Conservation (phyloP, 345 rosid species). For the Syzygium aromaticum region DNA sequence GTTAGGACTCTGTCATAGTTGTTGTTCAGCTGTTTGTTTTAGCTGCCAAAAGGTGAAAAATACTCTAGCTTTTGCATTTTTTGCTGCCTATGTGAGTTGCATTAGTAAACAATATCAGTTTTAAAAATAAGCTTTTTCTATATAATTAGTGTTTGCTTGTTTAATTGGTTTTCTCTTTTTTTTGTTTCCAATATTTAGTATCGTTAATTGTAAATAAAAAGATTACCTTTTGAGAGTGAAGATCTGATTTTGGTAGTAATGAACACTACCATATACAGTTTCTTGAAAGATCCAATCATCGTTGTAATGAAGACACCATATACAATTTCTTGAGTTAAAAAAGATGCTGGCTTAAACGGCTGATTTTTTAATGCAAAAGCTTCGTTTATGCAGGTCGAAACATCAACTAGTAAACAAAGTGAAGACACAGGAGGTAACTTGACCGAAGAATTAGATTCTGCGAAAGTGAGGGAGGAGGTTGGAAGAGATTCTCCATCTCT, state of each 20-base stretch:
- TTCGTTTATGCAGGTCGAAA: constrained; percentile 32
- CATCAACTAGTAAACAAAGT: constrained; percentile 10
- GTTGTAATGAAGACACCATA: not conserved
- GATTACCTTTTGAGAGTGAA: not conserved
- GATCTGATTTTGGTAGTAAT: not conserved
- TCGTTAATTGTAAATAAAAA: not conserved
- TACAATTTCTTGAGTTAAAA: not conserved
- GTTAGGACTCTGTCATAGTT: not conserved
- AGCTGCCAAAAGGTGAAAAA: not conserved
- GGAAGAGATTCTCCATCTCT: constrained; percentile 19
- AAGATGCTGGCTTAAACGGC: not conserved
- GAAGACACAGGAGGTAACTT: constrained; percentile 24
- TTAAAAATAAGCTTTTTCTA: not conserved
- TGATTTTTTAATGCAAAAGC: not conserved
- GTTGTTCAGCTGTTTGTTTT: not conserved
- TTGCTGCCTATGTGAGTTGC: not conserved
- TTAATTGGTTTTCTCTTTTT: not conserved
- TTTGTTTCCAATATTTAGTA: not conserved
- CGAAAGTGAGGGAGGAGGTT: constrained; percentile 17
- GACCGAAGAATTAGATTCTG: constrained; percentile 15
- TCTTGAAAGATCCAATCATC: not conserved
- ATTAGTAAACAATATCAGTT: not conserved
- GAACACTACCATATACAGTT: not conserved
- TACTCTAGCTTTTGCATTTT: not conserved
- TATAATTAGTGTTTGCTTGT: not conserved